Percentiles rank a stretch among this genome's conserved stretches.
These are phyloP conservation scores for Taiozyma sp. DNA, from an alignment of 1,139 yeast genomes.

Conservation along the genomic window DNA sequence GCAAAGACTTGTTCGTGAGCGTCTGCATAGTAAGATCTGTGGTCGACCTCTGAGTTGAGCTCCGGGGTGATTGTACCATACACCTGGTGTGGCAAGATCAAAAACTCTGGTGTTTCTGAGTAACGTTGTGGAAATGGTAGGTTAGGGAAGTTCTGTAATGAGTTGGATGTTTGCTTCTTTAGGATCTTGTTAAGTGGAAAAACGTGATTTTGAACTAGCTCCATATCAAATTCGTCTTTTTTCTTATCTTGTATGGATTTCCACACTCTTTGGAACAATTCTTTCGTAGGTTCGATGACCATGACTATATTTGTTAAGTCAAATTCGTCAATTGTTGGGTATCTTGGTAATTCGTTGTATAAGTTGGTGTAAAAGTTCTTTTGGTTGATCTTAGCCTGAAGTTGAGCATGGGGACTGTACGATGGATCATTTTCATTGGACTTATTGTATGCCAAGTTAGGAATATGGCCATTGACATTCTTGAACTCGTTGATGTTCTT, in stretches of 20 bases:
- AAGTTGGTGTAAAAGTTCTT: constrained; percentile 16
- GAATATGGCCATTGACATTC: not conserved
- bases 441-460: not conserved
- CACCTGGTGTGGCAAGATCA: constrained; percentile 35
- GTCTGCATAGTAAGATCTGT: constrained; percentile 19
- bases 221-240: constrained; percentile 28
- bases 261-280: constrained; percentile 9
- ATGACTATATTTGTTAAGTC: constrained; percentile 19
- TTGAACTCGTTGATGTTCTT: constrained; percentile 1
- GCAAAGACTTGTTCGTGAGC: constrained; percentile 18
- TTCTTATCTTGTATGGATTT: constrained; percentile 12
- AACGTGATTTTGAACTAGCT: constrained; percentile 33
- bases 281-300: constrained; percentile 20
- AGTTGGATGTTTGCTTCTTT: constrained; percentile 15
- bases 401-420: not conserved
- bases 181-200: constrained; percentile 24
- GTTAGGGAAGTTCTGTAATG: constrained; percentile 14
- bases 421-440: not conserved
- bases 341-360: constrained; percentile 17
- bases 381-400: constrained; percentile 4
- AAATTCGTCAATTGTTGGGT: constrained; percentile 12
- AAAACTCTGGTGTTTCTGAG: constrained; percentile 16
- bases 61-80: constrained; percentile 43
- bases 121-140: constrained; percentile 8
- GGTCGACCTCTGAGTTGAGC: constrained; percentile 30